Evolutionary conservation across 768 basidiomycete genomes (phyloP).

Genomic region (Pleurotus ostreatus): DNA sequence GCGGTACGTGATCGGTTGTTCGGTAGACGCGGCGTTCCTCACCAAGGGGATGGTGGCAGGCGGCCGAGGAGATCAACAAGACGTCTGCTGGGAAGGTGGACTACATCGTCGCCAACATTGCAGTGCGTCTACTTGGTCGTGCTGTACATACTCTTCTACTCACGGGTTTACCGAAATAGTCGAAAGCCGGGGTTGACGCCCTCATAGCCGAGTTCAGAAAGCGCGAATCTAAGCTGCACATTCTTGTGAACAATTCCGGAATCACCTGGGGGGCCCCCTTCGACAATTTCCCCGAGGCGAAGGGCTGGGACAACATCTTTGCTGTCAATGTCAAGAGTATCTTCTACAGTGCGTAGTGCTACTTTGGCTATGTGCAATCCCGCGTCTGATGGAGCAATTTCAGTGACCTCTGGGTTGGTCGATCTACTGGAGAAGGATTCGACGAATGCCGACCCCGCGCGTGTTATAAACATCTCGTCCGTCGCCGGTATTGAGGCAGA

Average conservation of each 20-base stretch:
- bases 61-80: conserved; percentile 57
- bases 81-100: conserved; percentile 56
- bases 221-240: conserved; percentile 69
- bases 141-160: background rate
- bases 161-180: conserved; percentile 31
- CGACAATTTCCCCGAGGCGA: conserved; percentile 69
- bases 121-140: conserved; percentile 40
- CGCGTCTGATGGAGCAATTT: background rate
- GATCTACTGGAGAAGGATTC: conserved; percentile 65
- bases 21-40: background rate
- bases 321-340: conserved; percentile 82
- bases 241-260: conserved; percentile 83
- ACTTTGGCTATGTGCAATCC: conserved; percentile 6
- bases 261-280: conserved; percentile 75
- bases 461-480: conserved; percentile 84
- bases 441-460: conserved; percentile 58
- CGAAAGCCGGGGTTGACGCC: conserved; percentile 74
- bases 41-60: conserved; percentile 23
- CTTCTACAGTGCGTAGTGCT: conserved; percentile 61
- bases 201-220: conserved; percentile 66
- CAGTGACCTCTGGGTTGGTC: conserved; percentile 59
- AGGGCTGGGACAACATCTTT: conserved; percentile 84
- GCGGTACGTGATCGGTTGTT: conserved; percentile 40
- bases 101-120: conserved; percentile 73
- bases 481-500: conserved; percentile 51